Evolutionary conservation across 148 eudicot species (phyloP), one percentile per base, ranked within the genome.

Genomic region (Salicornia ramosissima): DNA sequence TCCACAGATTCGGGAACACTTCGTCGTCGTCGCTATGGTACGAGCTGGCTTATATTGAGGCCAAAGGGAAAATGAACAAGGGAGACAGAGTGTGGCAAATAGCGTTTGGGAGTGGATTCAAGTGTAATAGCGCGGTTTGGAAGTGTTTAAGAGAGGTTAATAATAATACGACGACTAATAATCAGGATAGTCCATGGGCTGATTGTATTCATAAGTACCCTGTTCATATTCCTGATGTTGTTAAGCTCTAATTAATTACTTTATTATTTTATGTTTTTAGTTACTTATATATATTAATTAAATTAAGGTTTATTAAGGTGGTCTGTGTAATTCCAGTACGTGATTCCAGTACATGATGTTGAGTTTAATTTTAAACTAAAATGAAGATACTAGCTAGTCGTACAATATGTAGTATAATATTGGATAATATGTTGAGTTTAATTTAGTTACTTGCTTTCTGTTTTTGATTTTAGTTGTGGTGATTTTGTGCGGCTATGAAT

Each of bases 51-150:
- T 85, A 85, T 65, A 74, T 78, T 22, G 88, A 85, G 73, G 80
- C 88, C 0, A 85, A 85, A 58, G 80, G 83, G 70, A 80, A 81
- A 70, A 71, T 85, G 82, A 85, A 66, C 55, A 80, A 72, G 50
- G 86, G 84, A 4, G 88, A 85, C 28, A 66, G 84, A 5, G 84
- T 85, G 0, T 83, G 88, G 88, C 88, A 85, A 65, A 76, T 85
- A 0, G 86, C 72, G 1, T 78, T 83, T 13, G 87, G 87, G 29
- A 84, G 87, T 60, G 87, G 87, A 43, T 84, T 84, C 29, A 84
- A 84, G 81, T 85, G 89, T 57, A 85, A 85, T 60, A 85, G 89
- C 31, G 86, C 79, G 0, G 86, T 81, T 28, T 85, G 89, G 89
- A 70, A 66, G 74, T 73, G 86, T 42, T 72, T 79, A 25, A 70